Percentiles rank a stretch among this genome's conserved stretches.
These are phyloP conservation scores for Lenwebbia sp. DNA, from an alignment of 345 rosid genomes.

Conservation along the genomic window DNA sequence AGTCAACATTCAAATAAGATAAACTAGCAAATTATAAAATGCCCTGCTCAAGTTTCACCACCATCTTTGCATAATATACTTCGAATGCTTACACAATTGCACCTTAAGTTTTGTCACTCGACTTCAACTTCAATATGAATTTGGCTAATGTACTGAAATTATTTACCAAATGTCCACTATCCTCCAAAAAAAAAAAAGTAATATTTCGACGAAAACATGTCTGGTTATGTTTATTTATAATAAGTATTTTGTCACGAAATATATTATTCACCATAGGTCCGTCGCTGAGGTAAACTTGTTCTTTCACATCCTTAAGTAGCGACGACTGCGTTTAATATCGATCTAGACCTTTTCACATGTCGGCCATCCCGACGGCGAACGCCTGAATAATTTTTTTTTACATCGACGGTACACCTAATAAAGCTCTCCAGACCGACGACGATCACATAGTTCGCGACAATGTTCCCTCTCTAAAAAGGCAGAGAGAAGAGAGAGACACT, in stretches of 20 bases:
- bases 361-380: not conserved
- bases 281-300: not conserved
- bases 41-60: not conserved
- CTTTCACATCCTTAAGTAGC: not conserved
- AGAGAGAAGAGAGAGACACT: not conserved
- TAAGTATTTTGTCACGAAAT: not conserved
- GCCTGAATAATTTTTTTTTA: no score
- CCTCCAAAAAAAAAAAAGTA: not conserved
- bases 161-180: not conserved
- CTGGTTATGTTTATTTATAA: no score
- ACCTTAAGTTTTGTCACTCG: not conserved
- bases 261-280: no score
- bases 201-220: no score
- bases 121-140: not conserved
- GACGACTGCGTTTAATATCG: not conserved
- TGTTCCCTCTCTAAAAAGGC: not conserved
- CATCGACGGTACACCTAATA: not conserved
- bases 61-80: not conserved
- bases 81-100: not conserved
- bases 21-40: not conserved
- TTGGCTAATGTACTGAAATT: not conserved
- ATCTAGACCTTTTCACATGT: not conserved
- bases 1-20: not conserved
- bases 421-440: not conserved
- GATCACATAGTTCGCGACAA: not conserved